Evolutionary conservation across 2,329 filamentous ascomycete genomes (phyloP), one percentile per base, ranked within the genome.

Genomic region (Colletotrichum tropicale): DNA sequence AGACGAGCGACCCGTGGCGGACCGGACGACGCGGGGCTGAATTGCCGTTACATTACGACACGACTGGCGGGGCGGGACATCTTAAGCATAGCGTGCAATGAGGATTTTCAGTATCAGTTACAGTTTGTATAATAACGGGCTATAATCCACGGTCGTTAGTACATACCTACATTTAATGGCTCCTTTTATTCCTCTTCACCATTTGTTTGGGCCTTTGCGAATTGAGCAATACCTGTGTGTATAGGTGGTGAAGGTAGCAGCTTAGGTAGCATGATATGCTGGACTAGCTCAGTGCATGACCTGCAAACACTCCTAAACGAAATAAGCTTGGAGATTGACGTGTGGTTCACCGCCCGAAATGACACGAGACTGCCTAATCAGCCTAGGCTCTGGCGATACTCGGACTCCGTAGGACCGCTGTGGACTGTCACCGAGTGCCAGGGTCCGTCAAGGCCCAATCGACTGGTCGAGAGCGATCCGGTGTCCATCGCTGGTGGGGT

Each of bases 41-140:
- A 56, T 58, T 68, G 64, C 58, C 74, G 74, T 69, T 76, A 74
- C 70, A 56, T 74, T 76, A 73, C 70, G 70, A 74, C 70, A 74
- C 36, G 70, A 74, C 74, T 69, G 74, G 70, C 66, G 66, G 71
- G 66, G 74, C 74, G 70, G 66, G 71, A 71, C 79, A 81, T 80
- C 79, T 80, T 77, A 72, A 81, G 81, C 81, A 81, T 82, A 82
- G 81, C 81, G 77, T 77, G 72, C 73, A 77, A 73, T 75, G 71
- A 71, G 77, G 77, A 80, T 78, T 78, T 74, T 78, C 73, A 78
- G 76, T 76, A 79, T 78, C 74, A 77, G 77, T 77, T 77, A 66
- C 74, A 77, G 67, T 78, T 77, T 78, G 77, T 78, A 78, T 78
- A 76, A 77, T 76, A 78, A 69, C 69, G 70, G 75, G 67, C 73